Evolutionary conservation across 768 basidiomycete genomes (phyloP).

Genomic region (Piloderma croceum): DNA sequence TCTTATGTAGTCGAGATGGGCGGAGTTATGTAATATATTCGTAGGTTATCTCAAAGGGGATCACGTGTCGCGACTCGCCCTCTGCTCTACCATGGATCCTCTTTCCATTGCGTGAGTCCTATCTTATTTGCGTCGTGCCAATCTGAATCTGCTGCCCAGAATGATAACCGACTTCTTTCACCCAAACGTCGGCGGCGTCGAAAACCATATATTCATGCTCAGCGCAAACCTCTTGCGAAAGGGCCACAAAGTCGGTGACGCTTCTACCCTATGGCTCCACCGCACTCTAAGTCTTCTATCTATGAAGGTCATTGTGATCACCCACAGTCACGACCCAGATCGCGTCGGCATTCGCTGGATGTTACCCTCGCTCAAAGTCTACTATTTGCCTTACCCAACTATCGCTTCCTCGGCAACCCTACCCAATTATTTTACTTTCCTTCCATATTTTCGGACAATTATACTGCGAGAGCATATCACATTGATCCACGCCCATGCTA

Average conservation of each 20-base stretch:
- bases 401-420: conserved; percentile 91
- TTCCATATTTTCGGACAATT: conserved; percentile 90
- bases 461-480: conserved; percentile 81
- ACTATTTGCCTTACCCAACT: conserved; percentile 85
- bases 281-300: too few species aligned
- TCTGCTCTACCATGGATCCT: too few species aligned
- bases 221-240: conserved; percentile 72
- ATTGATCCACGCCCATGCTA: conserved; percentile 88
- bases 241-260: conserved; percentile 90
- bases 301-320: conserved; percentile 94
- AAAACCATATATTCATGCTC: conserved; percentile 93
- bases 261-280: too few species aligned
- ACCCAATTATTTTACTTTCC: conserved; percentile 87
- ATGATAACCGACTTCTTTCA: conserved; percentile 98
- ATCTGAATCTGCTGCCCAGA: conserved; percentile 33
- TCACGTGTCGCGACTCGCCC: too few species aligned
- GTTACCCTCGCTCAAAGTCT: conserved; percentile 82
- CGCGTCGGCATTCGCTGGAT: conserved; percentile 90
- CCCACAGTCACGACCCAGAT: conserved; percentile 83
- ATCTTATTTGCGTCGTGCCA: too few species aligned
- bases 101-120: too few species aligned
- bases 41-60: too few species aligned
- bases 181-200: conserved; percentile 91
- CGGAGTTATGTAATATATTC: too few species aligned
- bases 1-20: too few species aligned